phyloP scores from a whole-genome alignment of 805 yeast genomes.

The Candida orba region DNA sequence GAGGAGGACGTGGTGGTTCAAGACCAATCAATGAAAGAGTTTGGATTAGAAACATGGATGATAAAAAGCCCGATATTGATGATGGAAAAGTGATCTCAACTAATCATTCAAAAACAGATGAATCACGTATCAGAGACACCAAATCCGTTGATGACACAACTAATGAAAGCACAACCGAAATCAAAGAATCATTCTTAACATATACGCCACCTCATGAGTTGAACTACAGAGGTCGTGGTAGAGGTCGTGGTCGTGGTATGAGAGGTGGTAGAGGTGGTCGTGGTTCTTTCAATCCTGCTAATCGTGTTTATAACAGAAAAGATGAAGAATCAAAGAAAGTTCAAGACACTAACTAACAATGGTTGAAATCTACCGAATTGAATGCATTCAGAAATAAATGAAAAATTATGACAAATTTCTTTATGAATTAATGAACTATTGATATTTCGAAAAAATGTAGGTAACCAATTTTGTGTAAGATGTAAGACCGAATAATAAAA shows the following conservation, averaged over 20 bases:
- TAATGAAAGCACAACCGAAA: too few relatives aligned
- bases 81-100: background rate
- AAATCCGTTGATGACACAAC: background rate
- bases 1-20: conserved; percentile 7
- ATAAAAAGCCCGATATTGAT: background rate
- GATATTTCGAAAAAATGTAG: too few relatives aligned
- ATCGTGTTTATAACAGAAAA: conserved; percentile 4
- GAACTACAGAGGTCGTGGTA: too few relatives aligned
- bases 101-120: background rate
- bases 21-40: conserved; percentile 1
- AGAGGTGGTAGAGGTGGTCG: conserved; percentile 2
- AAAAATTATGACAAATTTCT: too few relatives aligned
- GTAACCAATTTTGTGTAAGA: too few relatives aligned
- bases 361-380: too few relatives aligned
- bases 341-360: background rate
- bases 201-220: too few relatives aligned
- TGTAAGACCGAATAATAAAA: too few relatives aligned
- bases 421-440: too few relatives aligned
- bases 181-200: too few relatives aligned
- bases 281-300: background rate
- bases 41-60: background rate
- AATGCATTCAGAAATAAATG: too few relatives aligned
- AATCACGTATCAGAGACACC: background rate
- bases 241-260: background rate
- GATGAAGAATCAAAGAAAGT: background rate